Conservation (phyloP, 768 basidiomycete genomes). For the Termitomyces sp. region DNA sequence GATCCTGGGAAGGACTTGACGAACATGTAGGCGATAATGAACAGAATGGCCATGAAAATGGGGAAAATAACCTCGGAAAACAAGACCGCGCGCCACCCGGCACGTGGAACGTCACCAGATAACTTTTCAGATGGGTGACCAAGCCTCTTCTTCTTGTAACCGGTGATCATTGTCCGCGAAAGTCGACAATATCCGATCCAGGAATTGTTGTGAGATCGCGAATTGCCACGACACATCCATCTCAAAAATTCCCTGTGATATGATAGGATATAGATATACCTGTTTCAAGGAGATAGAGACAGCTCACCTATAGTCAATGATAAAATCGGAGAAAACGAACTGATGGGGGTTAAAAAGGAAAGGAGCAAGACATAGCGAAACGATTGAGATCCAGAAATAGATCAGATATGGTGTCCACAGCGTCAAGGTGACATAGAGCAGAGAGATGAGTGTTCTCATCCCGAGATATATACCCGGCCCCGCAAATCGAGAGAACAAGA, state of each 20-base stretch:
- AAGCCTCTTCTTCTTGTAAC: slow-evolving; percentile 98
- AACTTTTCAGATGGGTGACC: slow-evolving; percentile 97
- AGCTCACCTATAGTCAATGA: slow-evolving; percentile 84
- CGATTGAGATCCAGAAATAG: slow-evolving; percentile 97
- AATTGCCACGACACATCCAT: slow-evolving; percentile 99
- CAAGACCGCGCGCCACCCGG: slow-evolving; percentile 85
- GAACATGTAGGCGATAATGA: slow-evolving; percentile 88
- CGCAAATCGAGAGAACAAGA: slow-evolving; percentile 96
- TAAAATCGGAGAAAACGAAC: slow-evolving; percentile 94
- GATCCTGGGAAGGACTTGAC: slow-evolving; percentile 77
- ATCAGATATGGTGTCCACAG: slow-evolving; percentile 90
- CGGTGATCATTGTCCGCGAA: slow-evolving; percentile 97
- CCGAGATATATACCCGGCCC: slow-evolving; percentile 98
- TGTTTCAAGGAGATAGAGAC: neutral
- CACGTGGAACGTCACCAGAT: slow-evolving; percentile 91
- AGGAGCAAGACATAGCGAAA: slow-evolving; percentile 88
- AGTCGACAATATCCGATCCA: slow-evolving; percentile 99
- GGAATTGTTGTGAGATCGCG: slow-evolving; percentile 92
- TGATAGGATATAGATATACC: slow-evolving; percentile 4
- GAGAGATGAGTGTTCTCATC: slow-evolving; percentile 85
- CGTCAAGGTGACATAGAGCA: slow-evolving; percentile 90
- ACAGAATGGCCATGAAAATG: slow-evolving; percentile 76
- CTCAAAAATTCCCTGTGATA: slow-evolving; percentile 81
- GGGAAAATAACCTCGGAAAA: slow-evolving; percentile 87
- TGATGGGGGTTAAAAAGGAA: slow-evolving; percentile 99